These are phyloP conservation scores for Golubevia pallescens DNA, from an alignment of 1,284 basidiomycete species.

Conservation along the genomic window DNA sequence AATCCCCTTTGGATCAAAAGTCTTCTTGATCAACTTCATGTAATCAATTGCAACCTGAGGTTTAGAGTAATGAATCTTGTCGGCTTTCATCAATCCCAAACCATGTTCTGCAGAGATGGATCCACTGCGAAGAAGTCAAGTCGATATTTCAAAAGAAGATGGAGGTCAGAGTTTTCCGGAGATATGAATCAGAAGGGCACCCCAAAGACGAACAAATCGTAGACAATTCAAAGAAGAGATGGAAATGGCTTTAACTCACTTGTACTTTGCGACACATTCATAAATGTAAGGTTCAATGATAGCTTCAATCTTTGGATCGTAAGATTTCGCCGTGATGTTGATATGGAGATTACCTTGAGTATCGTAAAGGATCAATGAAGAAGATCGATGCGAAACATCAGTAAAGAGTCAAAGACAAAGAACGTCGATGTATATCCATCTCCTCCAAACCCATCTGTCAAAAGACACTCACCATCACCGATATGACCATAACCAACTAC, in stretches of 20 bases:
- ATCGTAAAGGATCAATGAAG: too few species aligned
- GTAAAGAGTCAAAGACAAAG: too few species aligned
- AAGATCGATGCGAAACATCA: too few species aligned
- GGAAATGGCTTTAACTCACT: slow-evolving; percentile 10
- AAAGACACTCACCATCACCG: slow-evolving; percentile 81
- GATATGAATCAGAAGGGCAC: neutral
- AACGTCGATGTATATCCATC: neutral
- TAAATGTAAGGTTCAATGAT: slow-evolving; percentile 95
- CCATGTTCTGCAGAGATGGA: slow-evolving; percentile 98
- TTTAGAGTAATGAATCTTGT: slow-evolving; percentile 89
- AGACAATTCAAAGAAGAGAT: neutral
- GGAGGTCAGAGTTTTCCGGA: neutral
- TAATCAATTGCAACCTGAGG: slow-evolving; percentile 76
- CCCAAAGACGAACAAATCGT: neutral
- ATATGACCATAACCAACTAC: slow-evolving; percentile 90
- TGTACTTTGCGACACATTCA: slow-evolving; percentile 74
- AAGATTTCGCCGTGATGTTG: slow-evolving; percentile 86
- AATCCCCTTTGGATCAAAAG: slow-evolving; percentile 89
- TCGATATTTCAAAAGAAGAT: neutral
- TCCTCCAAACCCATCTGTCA: neutral
- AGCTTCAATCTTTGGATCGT: slow-evolving; percentile 80
- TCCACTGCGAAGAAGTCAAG: slow-evolving; percentile 66
- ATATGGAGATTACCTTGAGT: slow-evolving; percentile 96
- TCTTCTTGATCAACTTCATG: slow-evolving; percentile 89
- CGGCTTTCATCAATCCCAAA: slow-evolving; percentile 91